phyloP scores from a whole-genome alignment of 345 rosid genomes.

The Garcia nutans region DNA sequence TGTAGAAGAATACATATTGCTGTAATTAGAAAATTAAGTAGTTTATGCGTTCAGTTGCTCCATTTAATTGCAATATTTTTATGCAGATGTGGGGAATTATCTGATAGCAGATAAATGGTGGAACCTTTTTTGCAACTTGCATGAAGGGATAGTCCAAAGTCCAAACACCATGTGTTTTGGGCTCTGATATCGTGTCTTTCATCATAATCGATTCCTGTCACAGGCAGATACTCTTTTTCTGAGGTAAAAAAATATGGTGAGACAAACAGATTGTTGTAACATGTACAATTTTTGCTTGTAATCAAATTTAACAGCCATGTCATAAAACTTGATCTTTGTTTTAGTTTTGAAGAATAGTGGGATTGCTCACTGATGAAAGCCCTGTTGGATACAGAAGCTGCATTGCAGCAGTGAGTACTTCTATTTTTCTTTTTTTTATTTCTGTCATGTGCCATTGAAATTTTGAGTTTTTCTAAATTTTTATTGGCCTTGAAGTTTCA shows the following conservation, averaged over 20 bases:
- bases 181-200: background rate
- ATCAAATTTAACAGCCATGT: background rate
- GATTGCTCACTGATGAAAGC: background rate
- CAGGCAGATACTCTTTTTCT: background rate
- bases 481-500: too few species aligned
- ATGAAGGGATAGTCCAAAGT: background rate
- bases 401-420: conserved; percentile 4
- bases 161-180: too few species aligned
- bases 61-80: background rate
- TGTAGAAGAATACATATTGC: background rate
- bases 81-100: background rate
- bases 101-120: background rate
- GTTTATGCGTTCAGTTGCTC: background rate
- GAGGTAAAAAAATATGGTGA: background rate
- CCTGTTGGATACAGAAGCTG: background rate
- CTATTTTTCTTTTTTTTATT: too few species aligned
- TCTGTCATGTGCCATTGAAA: background rate
- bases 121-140: background rate
- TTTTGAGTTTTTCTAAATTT: too few species aligned
- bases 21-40: background rate
- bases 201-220: background rate
- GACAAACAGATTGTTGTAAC: background rate
- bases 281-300: background rate
- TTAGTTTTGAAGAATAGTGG: background rate
- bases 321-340: background rate